phyloP scores from a whole-genome alignment of 208 protist species.

The Naegleria fowleri region DNA sequence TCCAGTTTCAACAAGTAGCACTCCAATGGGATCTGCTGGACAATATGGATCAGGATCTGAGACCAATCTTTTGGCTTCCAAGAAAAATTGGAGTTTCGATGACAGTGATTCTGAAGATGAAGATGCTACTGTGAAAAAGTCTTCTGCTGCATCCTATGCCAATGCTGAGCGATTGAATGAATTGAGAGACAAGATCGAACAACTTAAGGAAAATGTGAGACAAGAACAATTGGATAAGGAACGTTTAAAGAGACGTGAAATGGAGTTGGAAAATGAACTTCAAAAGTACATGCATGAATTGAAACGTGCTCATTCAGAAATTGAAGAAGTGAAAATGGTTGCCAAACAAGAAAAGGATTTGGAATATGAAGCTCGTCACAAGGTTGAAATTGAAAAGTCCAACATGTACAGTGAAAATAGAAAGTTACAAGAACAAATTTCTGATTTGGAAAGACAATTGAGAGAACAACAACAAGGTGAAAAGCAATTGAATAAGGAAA shows the following conservation, averaged over 20 bases:
- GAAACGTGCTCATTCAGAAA: background rate
- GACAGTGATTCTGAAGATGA: background rate
- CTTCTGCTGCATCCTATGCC: background rate
- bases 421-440: background rate
- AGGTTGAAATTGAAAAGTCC: background rate
- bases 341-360: background rate
- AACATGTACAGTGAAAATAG: background rate
- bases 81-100: background rate
- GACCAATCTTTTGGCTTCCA: too few relatives aligned
- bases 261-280: background rate
- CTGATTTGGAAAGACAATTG: background rate
- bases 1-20: background rate
- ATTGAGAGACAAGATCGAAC: background rate
- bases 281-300: background rate
- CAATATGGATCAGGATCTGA: too few relatives aligned
- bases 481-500: conserved; percentile 2
- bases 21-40: too few relatives aligned
- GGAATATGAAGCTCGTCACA: background rate
- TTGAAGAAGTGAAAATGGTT: background rate
- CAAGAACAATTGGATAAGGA: background rate
- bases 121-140: background rate
- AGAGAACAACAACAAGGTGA: background rate
- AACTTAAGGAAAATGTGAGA: background rate
- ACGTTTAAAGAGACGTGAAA: background rate
- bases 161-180: background rate